Conservation (phyloP, 2,329 filamentous ascomycete genomes). For the Elsinoe necatrix region DNA sequence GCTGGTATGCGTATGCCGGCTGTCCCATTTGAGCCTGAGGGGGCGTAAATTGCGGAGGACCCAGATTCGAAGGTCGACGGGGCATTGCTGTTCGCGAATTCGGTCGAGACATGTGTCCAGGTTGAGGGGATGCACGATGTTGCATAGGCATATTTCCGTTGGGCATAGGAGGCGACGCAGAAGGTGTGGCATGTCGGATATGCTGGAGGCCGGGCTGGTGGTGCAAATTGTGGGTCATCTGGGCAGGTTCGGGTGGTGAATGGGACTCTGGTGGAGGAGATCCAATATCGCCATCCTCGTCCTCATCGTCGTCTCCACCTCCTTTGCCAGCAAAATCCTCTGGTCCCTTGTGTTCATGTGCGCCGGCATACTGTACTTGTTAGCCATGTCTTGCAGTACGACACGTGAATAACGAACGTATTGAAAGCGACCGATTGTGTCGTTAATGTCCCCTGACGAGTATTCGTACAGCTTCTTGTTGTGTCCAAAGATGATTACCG, state of each 20-base stretch:
- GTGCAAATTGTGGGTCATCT: constrained; percentile 41
- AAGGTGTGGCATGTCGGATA: constrained; percentile 72
- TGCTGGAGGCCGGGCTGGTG: constrained; percentile 62
- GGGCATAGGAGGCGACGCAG: constrained; percentile 77
- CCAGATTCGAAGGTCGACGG: constrained; percentile 64
- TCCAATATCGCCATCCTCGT: constrained; percentile 68
- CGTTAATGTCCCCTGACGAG: constrained; percentile 86
- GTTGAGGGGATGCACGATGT: constrained; percentile 74
- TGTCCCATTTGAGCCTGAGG: constrained; percentile 52
- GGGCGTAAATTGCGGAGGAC: constrained; percentile 41
- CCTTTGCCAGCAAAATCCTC: constrained; percentile 77
- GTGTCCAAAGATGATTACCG: constrained; percentile 95
- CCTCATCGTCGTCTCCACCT: constrained; percentile 60
- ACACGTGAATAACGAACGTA: constrained; percentile 56
- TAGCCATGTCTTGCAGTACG: constrained; percentile 21
- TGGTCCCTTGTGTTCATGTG: constrained; percentile 94
- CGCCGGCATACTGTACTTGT: constrained; percentile 65
- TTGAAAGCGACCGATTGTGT: constrained; percentile 79
- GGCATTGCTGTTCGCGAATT: constrained; percentile 67
- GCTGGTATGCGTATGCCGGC: constrained; percentile 65
- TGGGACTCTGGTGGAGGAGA: constrained; percentile 53
- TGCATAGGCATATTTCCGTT: constrained; percentile 60
- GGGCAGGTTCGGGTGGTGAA: constrained; percentile 50
- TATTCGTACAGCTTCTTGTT: constrained; percentile 99
- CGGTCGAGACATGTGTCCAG: constrained; percentile 64